phyloP scores from a whole-genome alignment of 345 rosid genomes.

The Luvunga scandens region DNA sequence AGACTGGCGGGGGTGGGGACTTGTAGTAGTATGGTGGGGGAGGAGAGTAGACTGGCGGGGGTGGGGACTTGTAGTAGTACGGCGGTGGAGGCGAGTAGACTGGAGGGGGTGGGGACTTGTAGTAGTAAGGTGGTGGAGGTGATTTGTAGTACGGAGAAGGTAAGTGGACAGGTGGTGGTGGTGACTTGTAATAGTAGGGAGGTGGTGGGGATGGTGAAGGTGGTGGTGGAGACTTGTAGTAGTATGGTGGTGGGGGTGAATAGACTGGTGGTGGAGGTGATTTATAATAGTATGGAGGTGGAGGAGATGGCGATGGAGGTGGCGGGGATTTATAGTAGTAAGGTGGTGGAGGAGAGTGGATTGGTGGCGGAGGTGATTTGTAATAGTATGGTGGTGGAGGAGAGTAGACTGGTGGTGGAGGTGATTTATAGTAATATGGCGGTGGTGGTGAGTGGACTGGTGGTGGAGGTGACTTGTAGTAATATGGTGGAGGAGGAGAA shows the following conservation, averaged over 20 bases:
- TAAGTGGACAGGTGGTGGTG: constrained; percentile 15
- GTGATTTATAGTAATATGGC: constrained; percentile 37
- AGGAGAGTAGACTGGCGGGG: neutral
- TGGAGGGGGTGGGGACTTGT: constrained; percentile 32
- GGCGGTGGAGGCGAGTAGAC: neutral
- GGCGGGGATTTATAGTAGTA: constrained; percentile 48
- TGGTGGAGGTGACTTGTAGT: constrained; percentile 12
- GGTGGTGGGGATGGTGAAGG: constrained; percentile 37
- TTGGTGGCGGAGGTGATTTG: constrained; percentile 34
- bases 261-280: constrained; percentile 35
- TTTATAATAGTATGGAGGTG: constrained; percentile 29
- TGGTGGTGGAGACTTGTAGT: constrained; percentile 43
- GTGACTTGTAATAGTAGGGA: constrained; percentile 37
- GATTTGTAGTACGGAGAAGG: constrained; percentile 27
- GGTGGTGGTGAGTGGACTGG: constrained; percentile 32
- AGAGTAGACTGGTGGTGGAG: constrained; percentile 31
- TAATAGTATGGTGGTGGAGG: constrained; percentile 32
- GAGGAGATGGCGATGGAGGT: constrained; percentile 25
- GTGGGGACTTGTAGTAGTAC: constrained; percentile 21
- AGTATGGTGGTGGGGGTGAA: constrained; percentile 16
- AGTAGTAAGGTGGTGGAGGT: constrained; percentile 31
- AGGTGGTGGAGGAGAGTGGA: constrained; percentile 17
- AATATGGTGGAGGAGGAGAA: constrained; percentile 13
- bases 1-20: constrained; percentile 17
- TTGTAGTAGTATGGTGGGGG: constrained; percentile 20